Evolutionary conservation across 176 grass and related monocot genomes (phyloP), one percentile per base, ranked within the genome.

Genomic region (Canna indica): DNA sequence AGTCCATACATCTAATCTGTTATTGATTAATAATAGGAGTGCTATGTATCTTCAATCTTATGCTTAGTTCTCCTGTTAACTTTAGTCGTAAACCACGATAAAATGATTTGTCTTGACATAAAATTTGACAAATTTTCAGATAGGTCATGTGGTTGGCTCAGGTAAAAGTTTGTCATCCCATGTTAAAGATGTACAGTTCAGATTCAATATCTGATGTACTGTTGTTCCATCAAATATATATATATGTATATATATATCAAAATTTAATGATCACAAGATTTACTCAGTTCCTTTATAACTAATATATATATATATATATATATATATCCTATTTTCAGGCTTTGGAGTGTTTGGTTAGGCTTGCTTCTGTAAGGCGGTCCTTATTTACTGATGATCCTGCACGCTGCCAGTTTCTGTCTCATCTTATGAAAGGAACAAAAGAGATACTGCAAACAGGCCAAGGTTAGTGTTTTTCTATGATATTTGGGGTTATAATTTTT

Each of bases 391-490:
- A 99, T 75, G 95, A 99, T 33, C 68, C 86, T 68, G 79, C 84
- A 50, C 85, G 95, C 67, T 86, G 80, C 47, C 90, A 86, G 46
- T 99, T 85, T 81, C 84, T 99, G 54, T 84, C 80, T 76, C 86
- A 99, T 88, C 66, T 99, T 56, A 99, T 99, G 95, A 73, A 75
- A 67, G 95, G 95, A 75, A 99, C 95, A 17, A 93, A 90, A 80
- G 95, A 99, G 81, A 99, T 99, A 80, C 86, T 99, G 64, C 86
- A 90, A 88, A 99, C 82, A 48, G 95, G 95, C 77, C 86, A 92
- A 99, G 95, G 95, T 96, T 70, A 54, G 7, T 3, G 9, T 54
- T 64, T 73, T 36, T 28, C 61, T 61, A 3, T 48, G 17, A 17
- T 70, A 16, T 2, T 11, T 16, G 18, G 7, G n/a, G 11, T n/a